Conservation (phyloP, 768 basidiomycete genomes). For the Tylopilus sp. region DNA sequence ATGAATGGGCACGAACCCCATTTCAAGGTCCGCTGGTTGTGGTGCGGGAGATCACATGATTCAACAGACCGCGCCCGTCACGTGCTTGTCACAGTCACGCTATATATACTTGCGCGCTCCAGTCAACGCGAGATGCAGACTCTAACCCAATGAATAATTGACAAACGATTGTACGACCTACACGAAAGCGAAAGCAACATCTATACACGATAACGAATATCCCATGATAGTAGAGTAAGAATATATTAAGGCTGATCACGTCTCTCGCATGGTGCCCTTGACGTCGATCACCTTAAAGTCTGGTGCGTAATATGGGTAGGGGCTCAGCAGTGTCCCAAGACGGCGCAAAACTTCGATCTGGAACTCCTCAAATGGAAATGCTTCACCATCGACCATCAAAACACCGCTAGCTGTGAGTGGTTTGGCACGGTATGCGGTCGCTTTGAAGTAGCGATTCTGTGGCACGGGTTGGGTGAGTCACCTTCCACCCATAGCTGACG, state of each 20-base stretch:
- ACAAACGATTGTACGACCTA: neutral
- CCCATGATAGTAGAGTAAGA: neutral
- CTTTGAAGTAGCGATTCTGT: slow-evolving; percentile 72
- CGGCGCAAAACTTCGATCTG: slow-evolving; percentile 74
- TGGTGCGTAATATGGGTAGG: slow-evolving; percentile 49
- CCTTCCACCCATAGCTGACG: neutral
- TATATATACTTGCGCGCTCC: slow-evolving; percentile 6
- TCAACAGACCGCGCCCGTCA: slow-evolving; percentile 36
- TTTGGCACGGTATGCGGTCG: slow-evolving; percentile 67
- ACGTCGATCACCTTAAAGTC: slow-evolving; percentile 40
- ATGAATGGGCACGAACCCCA: slow-evolving; percentile 31
- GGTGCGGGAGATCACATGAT: slow-evolving; percentile 28
- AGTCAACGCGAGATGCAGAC: neutral
- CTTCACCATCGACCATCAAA: slow-evolving; percentile 77
- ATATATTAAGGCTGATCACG: neutral
- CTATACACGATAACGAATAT: neutral
- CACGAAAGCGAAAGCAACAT: neutral
- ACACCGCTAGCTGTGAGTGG: slow-evolving; percentile 51
- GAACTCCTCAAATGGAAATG: slow-evolving; percentile 68
- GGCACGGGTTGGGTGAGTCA: slow-evolving; percentile 4
- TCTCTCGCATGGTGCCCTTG: slow-evolving; percentile 21
- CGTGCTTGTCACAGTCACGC: slow-evolving; percentile 30
- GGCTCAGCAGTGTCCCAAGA: slow-evolving; percentile 63
- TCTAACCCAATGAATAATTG: neutral
- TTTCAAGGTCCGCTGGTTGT: slow-evolving; percentile 35